Percentiles rank a stretch among this genome's conserved stretches.
These are phyloP conservation scores for Hymenoscyphus salicellus DNA, from an alignment of 2,329 filamentous ascomycete species.

Conservation along the genomic window DNA sequence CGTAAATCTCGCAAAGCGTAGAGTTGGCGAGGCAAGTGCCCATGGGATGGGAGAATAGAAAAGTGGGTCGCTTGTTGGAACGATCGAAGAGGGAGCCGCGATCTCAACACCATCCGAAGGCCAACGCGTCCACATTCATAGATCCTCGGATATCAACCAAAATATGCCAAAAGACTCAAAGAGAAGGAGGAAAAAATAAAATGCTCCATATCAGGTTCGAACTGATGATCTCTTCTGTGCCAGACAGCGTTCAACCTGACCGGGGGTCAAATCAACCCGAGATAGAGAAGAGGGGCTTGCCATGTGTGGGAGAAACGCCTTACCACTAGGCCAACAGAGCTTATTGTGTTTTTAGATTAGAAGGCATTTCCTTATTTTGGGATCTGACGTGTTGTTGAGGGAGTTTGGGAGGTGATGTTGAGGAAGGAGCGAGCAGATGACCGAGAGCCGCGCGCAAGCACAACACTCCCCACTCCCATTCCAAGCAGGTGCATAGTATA, in stretches of 20 bases:
- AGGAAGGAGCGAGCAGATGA: background rate
- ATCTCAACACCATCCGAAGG: background rate
- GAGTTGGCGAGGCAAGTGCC: too few species aligned
- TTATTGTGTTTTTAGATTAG: background rate
- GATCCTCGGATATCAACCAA: background rate
- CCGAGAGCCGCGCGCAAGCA: too few species aligned
- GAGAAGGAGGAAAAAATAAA: background rate
- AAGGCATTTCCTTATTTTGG: background rate
- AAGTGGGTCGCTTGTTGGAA: too few species aligned
- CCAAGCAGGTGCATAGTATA: too few species aligned
- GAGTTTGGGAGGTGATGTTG: background rate
- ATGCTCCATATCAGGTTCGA: background rate
- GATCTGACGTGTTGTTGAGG: background rate
- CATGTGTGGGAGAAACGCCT: background rate
- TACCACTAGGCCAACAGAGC: background rate
- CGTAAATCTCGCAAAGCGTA: too few species aligned
- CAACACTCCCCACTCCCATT: too few species aligned
- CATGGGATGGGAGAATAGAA: too few species aligned
- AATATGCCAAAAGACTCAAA: background rate
- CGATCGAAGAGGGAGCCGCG: background rate
- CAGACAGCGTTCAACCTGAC: background rate
- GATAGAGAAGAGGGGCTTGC: background rate
- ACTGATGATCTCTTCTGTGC: background rate
- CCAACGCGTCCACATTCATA: background rate
- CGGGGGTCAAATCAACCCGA: background rate